phyloP scores from a whole-genome alignment of 495 filamentous ascomycete genomes.

The Gamarada debralockiae region DNA sequence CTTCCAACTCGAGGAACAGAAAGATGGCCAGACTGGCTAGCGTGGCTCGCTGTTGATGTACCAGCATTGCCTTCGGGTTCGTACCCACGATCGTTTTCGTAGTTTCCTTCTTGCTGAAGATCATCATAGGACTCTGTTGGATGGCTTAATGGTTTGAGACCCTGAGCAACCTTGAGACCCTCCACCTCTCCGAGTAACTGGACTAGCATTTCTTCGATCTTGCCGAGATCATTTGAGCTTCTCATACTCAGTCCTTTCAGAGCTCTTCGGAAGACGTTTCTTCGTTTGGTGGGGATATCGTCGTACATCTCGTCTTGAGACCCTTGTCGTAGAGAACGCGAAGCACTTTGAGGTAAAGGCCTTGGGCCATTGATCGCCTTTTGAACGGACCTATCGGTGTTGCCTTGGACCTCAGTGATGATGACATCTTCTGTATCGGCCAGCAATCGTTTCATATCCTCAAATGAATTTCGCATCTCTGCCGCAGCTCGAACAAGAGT shows the following conservation, averaged over 20 bases:
- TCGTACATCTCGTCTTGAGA: constrained; percentile 62
- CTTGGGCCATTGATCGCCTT: constrained; percentile 83
- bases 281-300: constrained; percentile 72
- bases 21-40: constrained; percentile 72
- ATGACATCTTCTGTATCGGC: constrained; percentile 80
- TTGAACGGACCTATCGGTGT: constrained; percentile 79
- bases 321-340: constrained; percentile 48
- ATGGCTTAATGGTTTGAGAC: constrained; percentile 25
- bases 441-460: constrained; percentile 92
- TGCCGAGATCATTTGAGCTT: constrained; percentile 79
- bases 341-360: constrained; percentile 65
- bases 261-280: constrained; percentile 87
- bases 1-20: constrained; percentile 60
- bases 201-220: constrained; percentile 94
- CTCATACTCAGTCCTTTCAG: constrained; percentile 83
- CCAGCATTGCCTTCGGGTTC: constrained; percentile 81
- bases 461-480: constrained; percentile 96
- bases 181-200: constrained; percentile 90
- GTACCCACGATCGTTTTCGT: constrained; percentile 62
- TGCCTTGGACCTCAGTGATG: constrained; percentile 76
- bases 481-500: constrained; percentile 91
- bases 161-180: constrained; percentile 65
- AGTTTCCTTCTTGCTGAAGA: constrained; percentile 50
- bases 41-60: constrained; percentile 64
- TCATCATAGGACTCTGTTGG: constrained; percentile 46